phyloP scores from a whole-genome alignment of 1,139 yeast species.

The Blastobotrys arbuscula region DNA sequence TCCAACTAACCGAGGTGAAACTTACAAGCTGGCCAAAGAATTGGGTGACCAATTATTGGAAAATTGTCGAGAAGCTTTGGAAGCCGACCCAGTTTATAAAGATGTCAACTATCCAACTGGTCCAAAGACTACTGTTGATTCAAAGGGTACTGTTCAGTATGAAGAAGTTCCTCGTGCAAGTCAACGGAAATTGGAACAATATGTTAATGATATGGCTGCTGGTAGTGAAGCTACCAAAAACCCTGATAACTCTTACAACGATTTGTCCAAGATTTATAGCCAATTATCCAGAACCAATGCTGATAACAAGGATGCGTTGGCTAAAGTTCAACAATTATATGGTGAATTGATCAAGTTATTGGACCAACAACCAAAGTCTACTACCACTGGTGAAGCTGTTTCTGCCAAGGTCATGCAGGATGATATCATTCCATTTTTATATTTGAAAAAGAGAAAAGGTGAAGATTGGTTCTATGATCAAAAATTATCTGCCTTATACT shows the following conservation, averaged over 20 bases:
- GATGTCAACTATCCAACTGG: conserved; percentile 93
- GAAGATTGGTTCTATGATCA: conserved; percentile 85
- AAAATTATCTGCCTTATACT: conserved; percentile 65
- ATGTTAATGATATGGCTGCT: conserved; percentile 93
- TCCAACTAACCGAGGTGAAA: conserved; percentile 83
- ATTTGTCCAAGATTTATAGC: conserved; percentile 76
- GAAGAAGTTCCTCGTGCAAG: conserved; percentile 83
- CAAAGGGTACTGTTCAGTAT: conserved; percentile 81
- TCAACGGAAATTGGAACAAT: conserved; percentile 91
- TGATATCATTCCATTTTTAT: conserved; percentile 92
- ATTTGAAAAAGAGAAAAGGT: conserved; percentile 71
- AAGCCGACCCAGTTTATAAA: conserved; percentile 83
- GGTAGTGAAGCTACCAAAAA: conserved; percentile 76
- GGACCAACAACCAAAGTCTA: conserved; percentile 57
- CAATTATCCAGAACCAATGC: conserved; percentile 70
- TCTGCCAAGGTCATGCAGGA: conserved; percentile 36
- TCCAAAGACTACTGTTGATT: conserved; percentile 83
- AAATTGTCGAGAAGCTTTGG: conserved; percentile 85
- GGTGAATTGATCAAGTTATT: conserved; percentile 71
- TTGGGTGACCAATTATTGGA: conserved; percentile 92
- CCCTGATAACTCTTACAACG: conserved; percentile 65
- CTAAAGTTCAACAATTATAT: conserved; percentile 77
- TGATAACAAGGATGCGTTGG: conserved; percentile 49
- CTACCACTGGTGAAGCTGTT: conserved; percentile 31
- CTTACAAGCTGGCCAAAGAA: conserved; percentile 79